Evolutionary conservation across 2,329 filamentous ascomycete species (phyloP), one percentile per base, ranked within the genome.

Genomic region (Apiospora malaysiana): DNA sequence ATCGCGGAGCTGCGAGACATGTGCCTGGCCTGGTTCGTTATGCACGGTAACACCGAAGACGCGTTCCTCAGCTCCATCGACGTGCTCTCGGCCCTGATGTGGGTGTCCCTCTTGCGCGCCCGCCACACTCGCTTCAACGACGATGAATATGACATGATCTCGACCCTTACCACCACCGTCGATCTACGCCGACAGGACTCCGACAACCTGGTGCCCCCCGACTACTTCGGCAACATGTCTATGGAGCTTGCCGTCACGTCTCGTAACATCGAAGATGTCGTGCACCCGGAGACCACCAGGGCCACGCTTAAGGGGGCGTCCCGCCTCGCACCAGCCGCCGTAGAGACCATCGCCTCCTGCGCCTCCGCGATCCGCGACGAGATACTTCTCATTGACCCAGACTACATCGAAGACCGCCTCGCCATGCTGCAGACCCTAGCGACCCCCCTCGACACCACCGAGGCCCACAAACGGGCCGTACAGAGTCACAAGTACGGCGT

Each of bases 211-310:
- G 27, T 63, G 4, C 32, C 56, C 56, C 18, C 27, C 1, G 27
- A 63, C 32, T 63, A 63, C 32, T 71, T 74, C 37, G 73, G 73
- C 37, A 74, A 73, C 59, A 69, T 72, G 51, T 51, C 25, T n/a
- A 70, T 18, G 32, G 5, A 40, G 37, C 56, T 46, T 12, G 25
- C 66, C 32, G 32, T n/a, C 5, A 10, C n/a, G 32, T 2, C n/a
- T 6, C 7, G 16, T 10, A 5, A 10, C 7, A 27, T 67, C 21
- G 21, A n/a, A 2, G 18, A 67, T 5, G 4, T 67, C 27, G 12
- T 67, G 2, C n/a, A 46, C 12, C 63, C 69, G 16, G 56, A 40
- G 18, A 63, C 27, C 18, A 63, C 32, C 2, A 6, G 1, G 3
- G 37, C 32, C 18, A 18, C 32, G 1, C 8, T 4, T 1, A 3